Evolutionary conservation across 306 rosid genomes (phyloP), one percentile per base, ranked within the genome.

Genomic region (Purshia tridentata): DNA sequence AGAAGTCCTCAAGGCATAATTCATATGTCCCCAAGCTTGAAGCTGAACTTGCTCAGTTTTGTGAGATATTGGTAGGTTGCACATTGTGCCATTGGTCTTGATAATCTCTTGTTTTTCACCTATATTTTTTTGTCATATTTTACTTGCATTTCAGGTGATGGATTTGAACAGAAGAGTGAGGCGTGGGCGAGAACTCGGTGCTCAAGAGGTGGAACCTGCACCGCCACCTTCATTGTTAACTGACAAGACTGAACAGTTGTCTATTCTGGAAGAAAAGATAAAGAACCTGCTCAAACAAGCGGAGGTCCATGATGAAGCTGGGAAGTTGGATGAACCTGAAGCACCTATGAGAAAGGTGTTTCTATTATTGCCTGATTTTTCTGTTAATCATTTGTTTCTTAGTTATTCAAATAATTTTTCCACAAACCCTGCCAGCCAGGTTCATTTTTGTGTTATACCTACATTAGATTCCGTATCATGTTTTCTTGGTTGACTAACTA

Each of bases 281-380:
- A 89, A 86, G 83, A 91, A 86, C 79, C 87, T 91, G 73, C 84
- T 91, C 49, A 88, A 89, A 63, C 96, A 91, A 77, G 96, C 87
- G 82, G 97, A 89, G 76, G 82, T 91, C 70, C 90, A 89, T 72
- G 91, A 96, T 80, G 96, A 91, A 86, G 87, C 92, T 71, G 93
- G 93, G 76, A 91, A 91, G 80, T 89, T 84, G 75, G 96, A 89
- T 82, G 97, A 91, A 86, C 93, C 96, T 70, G 96, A 89, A 83
- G 86, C 88, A 75, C 83, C 83, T 18, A 78, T 87, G 93, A 88
- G 93, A 78, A 87, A 89, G 97, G 97, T 91, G 69, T 75, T 62
- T 44, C 35, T 71, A 44, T 45, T 23, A 45, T 71, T 56, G 45
- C 66, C 55, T 0, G 64, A 56, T 16, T 46, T 45, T 55, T 70